Conservation (phyloP, 768 basidiomycete genomes). For the Phallus indusiatus region DNA sequence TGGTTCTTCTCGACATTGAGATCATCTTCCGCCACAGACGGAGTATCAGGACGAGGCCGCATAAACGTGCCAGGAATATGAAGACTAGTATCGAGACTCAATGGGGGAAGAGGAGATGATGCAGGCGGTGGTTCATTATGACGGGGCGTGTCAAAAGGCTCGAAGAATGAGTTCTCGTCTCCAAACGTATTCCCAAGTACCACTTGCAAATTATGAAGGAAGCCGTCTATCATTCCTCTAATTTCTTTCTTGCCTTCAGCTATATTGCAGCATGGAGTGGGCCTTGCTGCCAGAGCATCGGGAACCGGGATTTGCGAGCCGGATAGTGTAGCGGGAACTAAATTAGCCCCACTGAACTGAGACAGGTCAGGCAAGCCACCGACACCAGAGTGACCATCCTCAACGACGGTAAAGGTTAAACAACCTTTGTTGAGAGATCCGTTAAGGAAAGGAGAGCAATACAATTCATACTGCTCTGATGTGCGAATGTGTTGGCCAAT, state of each 20-base stretch:
- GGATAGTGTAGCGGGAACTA: slow-evolving; percentile 16
- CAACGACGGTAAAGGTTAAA: slow-evolving; percentile 53
- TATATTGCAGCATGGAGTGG: slow-evolving; percentile 33
- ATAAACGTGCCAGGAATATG: slow-evolving; percentile 10
- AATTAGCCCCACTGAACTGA: too few species aligned
- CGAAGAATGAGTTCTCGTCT: slow-evolving; percentile 11
- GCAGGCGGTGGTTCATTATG: background rate
- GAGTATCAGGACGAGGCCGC: slow-evolving; percentile 2
- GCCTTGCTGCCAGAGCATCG: slow-evolving; percentile 4
- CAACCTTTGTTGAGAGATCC: slow-evolving; percentile 49
- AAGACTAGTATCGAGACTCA: slow-evolving; percentile 8
- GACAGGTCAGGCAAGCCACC: background rate
- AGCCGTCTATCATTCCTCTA: slow-evolving; percentile 34
- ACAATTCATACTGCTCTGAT: slow-evolving; percentile 46
- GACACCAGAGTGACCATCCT: slow-evolving; percentile 27
- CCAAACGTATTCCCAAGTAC: slow-evolving; percentile 32
- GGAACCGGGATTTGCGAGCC: slow-evolving; percentile 7
- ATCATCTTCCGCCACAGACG: background rate
- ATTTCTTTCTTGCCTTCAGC: slow-evolving; percentile 42
- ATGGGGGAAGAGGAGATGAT: background rate
- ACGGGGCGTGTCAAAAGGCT: background rate
- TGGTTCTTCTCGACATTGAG: slow-evolving; percentile 5
- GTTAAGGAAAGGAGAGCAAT: slow-evolving; percentile 37
- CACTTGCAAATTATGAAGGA: slow-evolving; percentile 44
- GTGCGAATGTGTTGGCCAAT: slow-evolving; percentile 52